These are phyloP conservation scores for Pythium graminicola DNA, from an alignment of 352 stramenopile species.

Conservation along the genomic window DNA sequence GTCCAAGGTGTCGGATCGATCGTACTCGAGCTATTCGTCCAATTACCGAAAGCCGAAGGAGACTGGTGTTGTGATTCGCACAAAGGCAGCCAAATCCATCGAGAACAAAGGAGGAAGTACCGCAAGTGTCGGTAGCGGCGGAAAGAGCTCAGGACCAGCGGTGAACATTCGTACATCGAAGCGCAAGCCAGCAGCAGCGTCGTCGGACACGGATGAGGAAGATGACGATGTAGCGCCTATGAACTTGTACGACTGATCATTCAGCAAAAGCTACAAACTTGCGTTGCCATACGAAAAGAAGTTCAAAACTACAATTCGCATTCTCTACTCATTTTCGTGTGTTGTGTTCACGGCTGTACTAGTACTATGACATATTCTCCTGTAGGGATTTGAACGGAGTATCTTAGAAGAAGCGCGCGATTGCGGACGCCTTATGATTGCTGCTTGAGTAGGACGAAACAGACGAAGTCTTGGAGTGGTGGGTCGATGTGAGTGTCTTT, in stretches of 20 bases:
- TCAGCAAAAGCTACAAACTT: background rate
- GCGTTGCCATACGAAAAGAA: no score
- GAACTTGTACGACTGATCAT: slow-evolving; percentile 34
- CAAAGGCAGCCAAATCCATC: slow-evolving; percentile 48
- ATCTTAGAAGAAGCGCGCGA: slow-evolving; percentile 27
- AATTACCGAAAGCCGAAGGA: slow-evolving; percentile 73
- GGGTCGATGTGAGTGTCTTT: background rate
- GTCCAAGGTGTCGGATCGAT: slow-evolving; percentile 38
- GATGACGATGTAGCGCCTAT: slow-evolving; percentile 43
- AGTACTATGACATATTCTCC: no score
- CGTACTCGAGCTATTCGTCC: slow-evolving; percentile 34
- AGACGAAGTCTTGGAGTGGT: slow-evolving; percentile 3
- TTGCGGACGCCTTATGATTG: slow-evolving; percentile 13
- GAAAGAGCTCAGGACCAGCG: slow-evolving; percentile 38
- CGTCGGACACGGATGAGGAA: slow-evolving; percentile 71
- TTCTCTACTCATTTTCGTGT: background rate
- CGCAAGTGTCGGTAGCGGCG: slow-evolving; percentile 40
- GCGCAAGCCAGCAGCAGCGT: slow-evolving; percentile 23
- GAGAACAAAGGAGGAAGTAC: slow-evolving; percentile 50
- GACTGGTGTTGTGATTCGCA: slow-evolving; percentile 70
- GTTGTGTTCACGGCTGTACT: no score
- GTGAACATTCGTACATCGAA: slow-evolving; percentile 51
- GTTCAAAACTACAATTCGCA: slow-evolving; percentile 5
- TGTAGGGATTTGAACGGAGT: no score
- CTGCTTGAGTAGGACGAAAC: slow-evolving; percentile 4